Evolutionary conservation across 1,139 yeast genomes (phyloP), one percentile per base, ranked within the genome.

Genomic region (Suhomyces anneliseae): DNA sequence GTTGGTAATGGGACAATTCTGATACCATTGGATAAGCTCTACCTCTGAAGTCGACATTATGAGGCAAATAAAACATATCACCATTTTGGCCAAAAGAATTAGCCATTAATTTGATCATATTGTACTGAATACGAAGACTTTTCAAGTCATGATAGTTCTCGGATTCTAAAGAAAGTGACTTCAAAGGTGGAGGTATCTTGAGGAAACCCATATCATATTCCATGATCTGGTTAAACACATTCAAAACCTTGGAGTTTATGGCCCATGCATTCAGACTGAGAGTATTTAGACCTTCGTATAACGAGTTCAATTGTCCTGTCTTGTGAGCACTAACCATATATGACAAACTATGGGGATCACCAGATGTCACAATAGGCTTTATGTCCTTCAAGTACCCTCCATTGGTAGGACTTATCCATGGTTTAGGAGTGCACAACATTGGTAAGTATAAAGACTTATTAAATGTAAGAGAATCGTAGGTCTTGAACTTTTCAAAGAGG

Each of bases 21-120:
- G 78, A 71, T 0, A 64, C 71, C 60, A 65, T 58, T 0, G 79
- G 74, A 51, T 75, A 75, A 2, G 69, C 69, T 32, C 80, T 54
- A 6, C 79, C 78, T 44, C 80, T 57, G 46, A 74, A 74, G 51
- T 75, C 80, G 34, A 71, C 54, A 11, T 60, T 54, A 50, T 74
- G 76, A 3, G 78, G 78, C 36, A 70, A 60, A 52, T 63, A 75
- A n/a, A 75, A 50, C 31, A 66, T 56, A 38, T 72, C 76, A 7
- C 77, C 78, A 51, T 67, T 68, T 15, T 52, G 51, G 11, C 59
- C 62, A 40, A 63, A 65, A 0, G 72, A 60, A 19, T 62, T 60
- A 4, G 70, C 69, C 6, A 69, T 47, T 33, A 46, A 35, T n/a
- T 49, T 54, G 1, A 66, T 48, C 48, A 59, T 50, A 27, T 65